These are phyloP conservation scores for Spatholobus suberectus DNA, from an alignment of 306 rosid species.

Conservation along the genomic window DNA sequence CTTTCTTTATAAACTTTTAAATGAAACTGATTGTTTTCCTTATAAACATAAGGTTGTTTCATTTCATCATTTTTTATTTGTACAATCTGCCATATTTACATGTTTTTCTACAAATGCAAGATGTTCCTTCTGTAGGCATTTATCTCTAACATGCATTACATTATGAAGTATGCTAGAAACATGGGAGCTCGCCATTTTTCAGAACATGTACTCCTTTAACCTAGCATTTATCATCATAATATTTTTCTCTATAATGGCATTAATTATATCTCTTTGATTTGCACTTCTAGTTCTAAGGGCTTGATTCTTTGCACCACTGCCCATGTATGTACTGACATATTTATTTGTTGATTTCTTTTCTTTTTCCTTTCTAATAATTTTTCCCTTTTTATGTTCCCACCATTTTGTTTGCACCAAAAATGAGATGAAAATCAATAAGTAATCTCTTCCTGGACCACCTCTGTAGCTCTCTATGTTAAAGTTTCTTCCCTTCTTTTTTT, in stretches of 20 bases:
- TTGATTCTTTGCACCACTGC: conserved; percentile 41
- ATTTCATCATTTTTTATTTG: no score
- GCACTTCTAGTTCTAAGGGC: conserved; percentile 30
- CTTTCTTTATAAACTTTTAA: no score
- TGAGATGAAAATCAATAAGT: conserved; percentile 42
- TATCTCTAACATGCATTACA: no score
- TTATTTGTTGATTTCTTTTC: conserved; percentile 50
- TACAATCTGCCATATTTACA: no score
- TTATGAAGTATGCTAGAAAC: no score
- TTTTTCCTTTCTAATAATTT: conserved; percentile 54
- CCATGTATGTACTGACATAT: conserved; percentile 6
- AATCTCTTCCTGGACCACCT: conserved; percentile 45
- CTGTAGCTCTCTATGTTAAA: conserved; percentile 15
- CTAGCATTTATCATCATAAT: conserved; percentile 54
- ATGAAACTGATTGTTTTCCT: no score
- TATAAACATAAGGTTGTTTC: no score
- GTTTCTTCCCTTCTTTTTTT: conserved; percentile 21
- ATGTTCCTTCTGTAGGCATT: no score
- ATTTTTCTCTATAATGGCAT: no score
- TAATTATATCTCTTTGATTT: conserved; percentile 42
- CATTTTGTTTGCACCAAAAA: conserved; percentile 63
- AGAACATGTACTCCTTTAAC: conserved; percentile 70
- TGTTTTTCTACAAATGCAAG: no score
- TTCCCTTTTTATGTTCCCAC: conserved; percentile 55
- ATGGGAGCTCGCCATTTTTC: conserved; percentile 72